Evolutionary conservation across 805 yeast species (phyloP).

Genomic region (Metahyphopichia silvanorum): DNA sequence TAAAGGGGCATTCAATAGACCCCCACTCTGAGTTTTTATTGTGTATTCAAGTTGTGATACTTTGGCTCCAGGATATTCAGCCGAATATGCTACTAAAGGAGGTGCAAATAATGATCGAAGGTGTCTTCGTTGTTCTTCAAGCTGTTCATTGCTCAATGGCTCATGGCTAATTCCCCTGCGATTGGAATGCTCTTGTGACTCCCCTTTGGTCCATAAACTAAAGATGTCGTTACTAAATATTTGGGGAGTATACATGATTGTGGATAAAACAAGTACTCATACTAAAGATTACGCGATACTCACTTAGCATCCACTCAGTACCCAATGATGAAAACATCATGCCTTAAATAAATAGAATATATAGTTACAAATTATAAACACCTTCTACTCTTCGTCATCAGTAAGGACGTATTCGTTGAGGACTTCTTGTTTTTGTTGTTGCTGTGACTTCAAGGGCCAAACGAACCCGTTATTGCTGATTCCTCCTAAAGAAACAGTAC

Average conservation of each 20-base stretch:
- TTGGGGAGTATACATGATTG: conserved; percentile 46
- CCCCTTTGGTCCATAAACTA: conserved; percentile 34
- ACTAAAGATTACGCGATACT: too few relatives aligned
- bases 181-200: conserved; percentile 2
- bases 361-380: too few relatives aligned
- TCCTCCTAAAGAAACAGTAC: conserved; percentile 59
- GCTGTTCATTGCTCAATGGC: conserved; percentile 6
- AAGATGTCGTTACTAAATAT: conserved; percentile 45
- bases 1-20: conserved; percentile 6
- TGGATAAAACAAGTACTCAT: neutral
- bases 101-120: conserved; percentile 41
- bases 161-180: conserved; percentile 3
- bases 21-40: conserved; percentile 9
- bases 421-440: conserved; percentile 30
- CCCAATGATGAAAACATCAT: too few relatives aligned
- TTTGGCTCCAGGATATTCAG: conserved; percentile 36
- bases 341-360: too few relatives aligned
- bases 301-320: too few relatives aligned
- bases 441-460: conserved; percentile 33
- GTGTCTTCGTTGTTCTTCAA: conserved; percentile 16
- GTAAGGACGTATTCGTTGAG: conserved; percentile 48
- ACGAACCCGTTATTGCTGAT: conserved; percentile 21
- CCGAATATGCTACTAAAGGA: conserved; percentile 52
- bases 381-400: conserved; percentile 26
- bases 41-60: conserved; percentile 15